Evolutionary conservation across 2,329 filamentous ascomycete species (phyloP).

Genomic region (Paecilomyces dactylethromorphus): DNA sequence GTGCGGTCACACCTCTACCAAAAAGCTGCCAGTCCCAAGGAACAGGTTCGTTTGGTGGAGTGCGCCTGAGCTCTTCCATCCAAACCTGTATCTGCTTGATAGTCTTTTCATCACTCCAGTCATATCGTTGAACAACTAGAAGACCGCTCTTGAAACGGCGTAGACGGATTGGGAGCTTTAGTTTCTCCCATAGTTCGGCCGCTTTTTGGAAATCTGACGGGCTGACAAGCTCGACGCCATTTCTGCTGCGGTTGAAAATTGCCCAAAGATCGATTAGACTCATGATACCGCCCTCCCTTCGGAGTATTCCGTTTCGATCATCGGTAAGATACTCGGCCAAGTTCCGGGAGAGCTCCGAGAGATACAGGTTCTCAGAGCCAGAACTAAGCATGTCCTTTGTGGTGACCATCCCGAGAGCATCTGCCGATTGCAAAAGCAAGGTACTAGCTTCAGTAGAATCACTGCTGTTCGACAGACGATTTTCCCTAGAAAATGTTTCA

Average conservation of each 20-base stretch:
- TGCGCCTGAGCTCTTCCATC: slow-evolving; percentile 65
- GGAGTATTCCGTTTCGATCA: slow-evolving; percentile 70
- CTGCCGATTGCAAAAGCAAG: slow-evolving; percentile 73
- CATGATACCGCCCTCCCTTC: slow-evolving; percentile 78
- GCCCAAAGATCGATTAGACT: slow-evolving; percentile 89
- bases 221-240: slow-evolving; percentile 89
- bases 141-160: slow-evolving; percentile 88
- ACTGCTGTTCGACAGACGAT: slow-evolving; percentile 50
- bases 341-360: slow-evolving; percentile 79
- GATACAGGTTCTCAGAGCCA: slow-evolving; percentile 76
- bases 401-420: slow-evolving; percentile 79
- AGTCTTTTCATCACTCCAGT: slow-evolving; percentile 86
- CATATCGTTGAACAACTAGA: slow-evolving; percentile 83
- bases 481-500: slow-evolving; percentile 72
- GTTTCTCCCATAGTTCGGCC: slow-evolving; percentile 76
- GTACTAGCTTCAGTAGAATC: slow-evolving; percentile 63
- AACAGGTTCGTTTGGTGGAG: slow-evolving; percentile 58
- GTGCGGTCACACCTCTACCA: slow-evolving; percentile 79
- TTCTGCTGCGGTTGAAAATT: slow-evolving; percentile 86
- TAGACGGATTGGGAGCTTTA: slow-evolving; percentile 78
- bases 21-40: slow-evolving; percentile 71
- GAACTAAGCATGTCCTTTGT: slow-evolving; percentile 88
- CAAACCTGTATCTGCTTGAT: slow-evolving; percentile 69
- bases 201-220: slow-evolving; percentile 89
- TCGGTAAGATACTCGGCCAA: slow-evolving; percentile 85